These are phyloP conservation scores for Lichtheimia hyalospora DNA, from an alignment of 371 early-diverging fungal species.

Conservation along the genomic window DNA sequence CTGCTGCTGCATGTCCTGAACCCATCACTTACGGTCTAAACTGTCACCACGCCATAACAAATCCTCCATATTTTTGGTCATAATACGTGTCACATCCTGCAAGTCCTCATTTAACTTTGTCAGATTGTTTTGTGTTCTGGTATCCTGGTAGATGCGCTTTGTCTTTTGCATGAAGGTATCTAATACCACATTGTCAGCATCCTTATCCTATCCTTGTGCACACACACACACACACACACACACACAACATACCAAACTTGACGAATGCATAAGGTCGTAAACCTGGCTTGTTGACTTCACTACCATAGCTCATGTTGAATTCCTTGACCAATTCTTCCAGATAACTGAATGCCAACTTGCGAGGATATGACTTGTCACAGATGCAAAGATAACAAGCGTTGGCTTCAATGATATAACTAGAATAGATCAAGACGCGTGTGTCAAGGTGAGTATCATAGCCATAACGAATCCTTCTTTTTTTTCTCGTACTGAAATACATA, in stretches of 20 bases:
- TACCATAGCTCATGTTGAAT: slow-evolving; percentile 90
- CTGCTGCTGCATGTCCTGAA: too few species aligned
- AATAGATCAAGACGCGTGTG: too few species aligned
- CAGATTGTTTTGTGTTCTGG: slow-evolving; percentile 90
- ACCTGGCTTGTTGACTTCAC: slow-evolving; percentile 80
- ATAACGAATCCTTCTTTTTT: too few species aligned
- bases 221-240: too few species aligned
- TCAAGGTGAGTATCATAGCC: too few species aligned
- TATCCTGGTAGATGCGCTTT: slow-evolving; percentile 93
- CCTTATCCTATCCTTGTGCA: too few species aligned
- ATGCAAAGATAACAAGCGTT: slow-evolving; percentile 93
- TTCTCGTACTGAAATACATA: slow-evolving; percentile 82
- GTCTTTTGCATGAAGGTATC: slow-evolving; percentile 97
- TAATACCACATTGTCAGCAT: slow-evolving; percentile 17
- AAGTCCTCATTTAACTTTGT: slow-evolving; percentile 94
- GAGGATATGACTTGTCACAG: slow-evolving; percentile 91
- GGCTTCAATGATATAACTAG: slow-evolving; percentile 90
- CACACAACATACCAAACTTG: slow-evolving; percentile 83
- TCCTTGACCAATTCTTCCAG: slow-evolving; percentile 94
- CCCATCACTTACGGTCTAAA: slow-evolving; percentile 62
- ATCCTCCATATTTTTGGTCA: slow-evolving; percentile 98
- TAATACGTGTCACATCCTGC: slow-evolving; percentile 94
- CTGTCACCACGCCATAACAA: slow-evolving; percentile 91
- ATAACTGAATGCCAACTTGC: slow-evolving; percentile 93
- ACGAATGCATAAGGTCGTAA: slow-evolving; percentile 96